phyloP scores from a whole-genome alignment of 768 basidiomycete genomes.

The Podaxis sp. region DNA sequence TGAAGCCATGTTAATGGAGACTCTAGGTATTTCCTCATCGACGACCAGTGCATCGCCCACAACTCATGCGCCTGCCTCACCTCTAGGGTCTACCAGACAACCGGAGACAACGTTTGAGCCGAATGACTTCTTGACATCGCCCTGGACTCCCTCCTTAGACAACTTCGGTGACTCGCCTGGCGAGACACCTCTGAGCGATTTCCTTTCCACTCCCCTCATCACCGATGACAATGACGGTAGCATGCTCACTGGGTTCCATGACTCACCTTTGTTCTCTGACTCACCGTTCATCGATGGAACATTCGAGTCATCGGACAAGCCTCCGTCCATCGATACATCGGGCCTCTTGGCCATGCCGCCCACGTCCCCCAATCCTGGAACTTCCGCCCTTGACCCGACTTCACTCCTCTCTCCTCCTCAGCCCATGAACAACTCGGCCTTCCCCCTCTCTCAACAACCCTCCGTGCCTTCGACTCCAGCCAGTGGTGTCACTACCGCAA shows the following conservation, averaged over 20 bases:
- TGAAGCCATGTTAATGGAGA: constrained; percentile 16
- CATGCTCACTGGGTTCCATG: constrained; percentile 27
- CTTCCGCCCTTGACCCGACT: constrained; percentile 46
- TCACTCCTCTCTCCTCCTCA: constrained; percentile 33
- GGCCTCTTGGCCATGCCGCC: constrained; percentile 51
- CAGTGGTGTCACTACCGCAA: neutral
- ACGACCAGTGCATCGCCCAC: constrained; percentile 2
- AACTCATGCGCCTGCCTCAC: constrained; percentile 22
- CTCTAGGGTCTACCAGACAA: constrained; percentile 20
- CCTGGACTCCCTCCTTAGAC: constrained; percentile 25
- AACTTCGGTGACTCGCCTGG: constrained; percentile 31
- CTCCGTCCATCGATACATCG: constrained; percentile 19
- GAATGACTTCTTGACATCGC: constrained; percentile 32
- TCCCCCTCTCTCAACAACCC: constrained; percentile 11
- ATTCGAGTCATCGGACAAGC: constrained; percentile 15
- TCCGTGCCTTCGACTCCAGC: constrained; percentile 1
- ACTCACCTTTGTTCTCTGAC: constrained; percentile 26
- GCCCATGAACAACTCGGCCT: constrained; percentile 15
- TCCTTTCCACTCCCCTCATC: constrained; percentile 39
- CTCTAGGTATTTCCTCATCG: constrained; percentile 20
- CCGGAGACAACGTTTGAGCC: constrained; percentile 25
- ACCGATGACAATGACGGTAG: constrained; percentile 21
- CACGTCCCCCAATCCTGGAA: constrained; percentile 22
- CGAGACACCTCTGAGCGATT: constrained; percentile 35
- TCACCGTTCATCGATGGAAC: constrained; percentile 3